A percentile compares a stretch with the other conserved stretches of the same genome.
These are phyloP conservation scores for Pittosporum tobira DNA, from an alignment of 129 eudicot genomes.

Conservation along the genomic window DNA sequence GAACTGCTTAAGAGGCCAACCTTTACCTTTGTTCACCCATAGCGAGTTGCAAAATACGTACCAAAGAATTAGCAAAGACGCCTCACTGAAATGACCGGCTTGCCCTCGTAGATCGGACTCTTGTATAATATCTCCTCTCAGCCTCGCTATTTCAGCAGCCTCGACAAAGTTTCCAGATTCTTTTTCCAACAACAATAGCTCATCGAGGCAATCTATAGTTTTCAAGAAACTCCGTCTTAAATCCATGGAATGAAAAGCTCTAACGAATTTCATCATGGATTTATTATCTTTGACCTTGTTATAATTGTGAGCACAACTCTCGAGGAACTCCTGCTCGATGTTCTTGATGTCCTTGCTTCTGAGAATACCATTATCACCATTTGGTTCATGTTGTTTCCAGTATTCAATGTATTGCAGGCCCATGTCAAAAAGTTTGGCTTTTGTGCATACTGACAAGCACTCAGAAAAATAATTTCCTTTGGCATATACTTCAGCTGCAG, in stretches of 20 bases:
- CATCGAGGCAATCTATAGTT: slow-evolving; percentile 38
- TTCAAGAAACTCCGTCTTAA: slow-evolving; percentile 46
- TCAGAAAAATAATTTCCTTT: slow-evolving; percentile 35
- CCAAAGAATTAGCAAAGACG: slow-evolving; percentile 27
- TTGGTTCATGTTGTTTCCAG: slow-evolving; percentile 40
- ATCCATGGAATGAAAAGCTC: slow-evolving; percentile 42
- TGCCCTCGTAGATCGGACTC: slow-evolving; percentile 53
- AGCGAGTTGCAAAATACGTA: slow-evolving; percentile 31
- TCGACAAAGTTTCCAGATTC: slow-evolving; percentile 47
- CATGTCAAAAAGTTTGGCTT: slow-evolving; percentile 32
- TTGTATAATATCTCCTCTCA: slow-evolving; percentile 37
- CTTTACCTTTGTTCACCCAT: slow-evolving; percentile 33
- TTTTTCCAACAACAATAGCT: slow-evolving; percentile 58
- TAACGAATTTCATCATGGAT: slow-evolving; percentile 54
- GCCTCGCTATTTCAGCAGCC: slow-evolving; percentile 60
- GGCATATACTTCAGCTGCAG: slow-evolving; percentile 57
- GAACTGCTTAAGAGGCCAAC: slow-evolving; percentile 59
- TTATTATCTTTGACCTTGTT: slow-evolving; percentile 28
- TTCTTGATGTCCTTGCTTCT: slow-evolving; percentile 30
- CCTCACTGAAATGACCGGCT: slow-evolving; percentile 31
- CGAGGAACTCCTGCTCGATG: slow-evolving; percentile 46
- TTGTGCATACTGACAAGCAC: slow-evolving; percentile 57
- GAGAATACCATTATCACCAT: background rate
- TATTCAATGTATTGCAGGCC: slow-evolving; percentile 35
- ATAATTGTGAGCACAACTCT: slow-evolving; percentile 44